Conservation (phyloP, 23 red algal species). For the Gracilaria domingensis region DNA sequence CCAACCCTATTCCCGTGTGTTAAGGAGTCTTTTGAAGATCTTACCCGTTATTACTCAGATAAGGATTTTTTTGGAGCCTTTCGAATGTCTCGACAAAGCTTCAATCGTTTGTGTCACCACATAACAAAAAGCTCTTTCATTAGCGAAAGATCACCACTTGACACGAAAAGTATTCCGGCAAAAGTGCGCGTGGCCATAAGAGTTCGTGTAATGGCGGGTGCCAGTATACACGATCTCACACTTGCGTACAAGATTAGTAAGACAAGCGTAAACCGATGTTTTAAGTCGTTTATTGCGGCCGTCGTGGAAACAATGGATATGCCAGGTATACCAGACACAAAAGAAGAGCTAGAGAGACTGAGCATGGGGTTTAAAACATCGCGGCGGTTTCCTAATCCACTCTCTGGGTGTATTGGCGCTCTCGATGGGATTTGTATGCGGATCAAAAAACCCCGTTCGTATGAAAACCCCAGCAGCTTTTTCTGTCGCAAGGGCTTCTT, state of each 20-base stretch:
- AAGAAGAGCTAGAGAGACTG: not conserved
- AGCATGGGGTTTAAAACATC: constrained; percentile 2
- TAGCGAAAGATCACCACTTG: not conserved
- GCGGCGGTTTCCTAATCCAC: not conserved
- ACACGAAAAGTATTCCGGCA: not conserved
- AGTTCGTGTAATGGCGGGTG: not conserved
- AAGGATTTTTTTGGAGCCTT: not conserved
- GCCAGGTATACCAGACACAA: not conserved
- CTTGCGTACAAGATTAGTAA: too few relatives aligned
- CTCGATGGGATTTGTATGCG: not conserved
- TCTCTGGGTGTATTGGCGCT: constrained; percentile 27
- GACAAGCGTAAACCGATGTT: too few relatives aligned
- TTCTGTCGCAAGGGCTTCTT: too few relatives aligned
- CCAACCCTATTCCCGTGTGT: too few relatives aligned
- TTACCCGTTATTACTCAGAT: not conserved
- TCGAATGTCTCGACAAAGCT: not conserved
- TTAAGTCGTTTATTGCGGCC: not conserved
- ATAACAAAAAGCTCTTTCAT: not conserved
- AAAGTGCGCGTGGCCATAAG: not conserved
- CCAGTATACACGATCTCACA: too few relatives aligned
- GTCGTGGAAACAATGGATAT: not conserved
- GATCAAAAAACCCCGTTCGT: not conserved
- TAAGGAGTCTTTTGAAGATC: not conserved
- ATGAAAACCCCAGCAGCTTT: constrained; percentile 4
- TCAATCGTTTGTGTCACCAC: not conserved